A percentile compares a stretch with the other conserved stretches of the same genome.
These are phyloP conservation scores for Tuctoria greenei DNA, from an alignment of 176 grass and related monocot genomes.

Conservation along the genomic window DNA sequence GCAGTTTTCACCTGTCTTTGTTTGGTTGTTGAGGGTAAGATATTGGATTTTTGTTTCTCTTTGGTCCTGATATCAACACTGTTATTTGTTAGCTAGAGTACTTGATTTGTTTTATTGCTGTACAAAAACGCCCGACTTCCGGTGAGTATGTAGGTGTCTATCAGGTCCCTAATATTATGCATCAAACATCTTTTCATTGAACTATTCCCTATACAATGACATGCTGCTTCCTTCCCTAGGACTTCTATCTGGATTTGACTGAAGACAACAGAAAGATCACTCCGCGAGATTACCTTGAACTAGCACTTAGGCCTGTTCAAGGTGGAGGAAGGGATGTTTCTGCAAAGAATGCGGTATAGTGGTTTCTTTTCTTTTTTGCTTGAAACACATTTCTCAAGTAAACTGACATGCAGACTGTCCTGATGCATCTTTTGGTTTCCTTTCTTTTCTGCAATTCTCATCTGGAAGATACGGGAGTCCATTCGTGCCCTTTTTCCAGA, in stretches of 20 bases:
- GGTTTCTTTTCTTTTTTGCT: neutral
- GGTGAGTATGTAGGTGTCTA: constrained; percentile 2
- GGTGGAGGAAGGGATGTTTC: constrained; percentile 70
- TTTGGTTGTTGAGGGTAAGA: constrained; percentile 89
- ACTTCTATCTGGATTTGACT: constrained; percentile 91
- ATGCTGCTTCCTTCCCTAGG: constrained; percentile 42
- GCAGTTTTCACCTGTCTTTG: constrained; percentile 96
- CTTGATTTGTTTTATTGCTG: constrained; percentile 7
- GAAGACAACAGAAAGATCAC: constrained; percentile 97
- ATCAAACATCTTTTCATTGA: constrained; percentile 17
- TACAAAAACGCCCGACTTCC: neutral
- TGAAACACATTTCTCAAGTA: constrained; percentile 14
- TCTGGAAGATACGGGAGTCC: constrained; percentile 83
- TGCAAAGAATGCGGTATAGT: constrained; percentile 70
- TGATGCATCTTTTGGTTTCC: constrained; percentile 9
- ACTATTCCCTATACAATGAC: too few relatives aligned
- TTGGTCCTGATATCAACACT: neutral
- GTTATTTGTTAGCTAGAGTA: neutral
- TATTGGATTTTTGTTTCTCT: constrained; percentile 1
- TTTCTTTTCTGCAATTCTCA: constrained; percentile 15
- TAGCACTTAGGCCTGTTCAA: constrained; percentile 83
- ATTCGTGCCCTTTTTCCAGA: constrained; percentile 94
- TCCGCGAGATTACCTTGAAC: constrained; percentile 86
- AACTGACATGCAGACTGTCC: neutral
- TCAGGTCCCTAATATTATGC: neutral